Evolutionary conservation across 805 yeast genomes (phyloP).

Genomic region (Ogataea chonburiensis): DNA sequence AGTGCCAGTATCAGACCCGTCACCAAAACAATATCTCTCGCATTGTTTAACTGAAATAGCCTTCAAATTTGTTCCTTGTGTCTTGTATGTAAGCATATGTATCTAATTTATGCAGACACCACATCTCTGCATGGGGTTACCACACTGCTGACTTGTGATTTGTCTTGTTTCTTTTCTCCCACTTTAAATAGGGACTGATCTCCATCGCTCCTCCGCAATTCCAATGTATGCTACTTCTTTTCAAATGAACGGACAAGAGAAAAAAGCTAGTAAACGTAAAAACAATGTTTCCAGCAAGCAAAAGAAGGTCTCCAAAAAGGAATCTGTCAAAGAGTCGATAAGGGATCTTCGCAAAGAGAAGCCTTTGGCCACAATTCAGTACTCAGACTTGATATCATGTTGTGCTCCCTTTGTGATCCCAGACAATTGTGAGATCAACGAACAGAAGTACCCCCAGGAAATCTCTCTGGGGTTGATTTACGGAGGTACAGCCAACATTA

Average conservation of each 20-base stretch:
- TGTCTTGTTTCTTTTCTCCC: constrained; percentile 9
- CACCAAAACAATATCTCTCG: background rate
- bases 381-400: constrained; percentile 22
- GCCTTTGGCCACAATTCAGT: constrained; percentile 5
- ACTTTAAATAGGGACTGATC: constrained; percentile 3
- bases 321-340: constrained; percentile 1
- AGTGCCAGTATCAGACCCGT: background rate
- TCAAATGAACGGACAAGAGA: constrained; percentile 7
- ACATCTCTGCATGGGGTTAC: constrained; percentile 5
- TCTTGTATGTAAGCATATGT: constrained; percentile 6
- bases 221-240: constrained; percentile 2
- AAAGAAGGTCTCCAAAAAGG: constrained; percentile 11
- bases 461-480: constrained; percentile 13
- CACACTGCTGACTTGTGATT: constrained; percentile 11
- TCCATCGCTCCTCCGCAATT: background rate
- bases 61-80: constrained; percentile 2
- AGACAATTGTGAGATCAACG: constrained; percentile 13
- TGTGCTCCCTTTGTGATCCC: constrained; percentile 28
- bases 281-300: constrained; percentile 1
- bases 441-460: constrained; percentile 11
- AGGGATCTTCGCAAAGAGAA: constrained; percentile 1
- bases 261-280: constrained; percentile 3
- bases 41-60: constrained; percentile 1
- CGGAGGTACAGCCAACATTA: constrained; percentile 11
- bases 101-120: constrained; percentile 11